Percentiles rank a stretch among this genome's conserved stretches.
Conservation (phyloP, 2,329 filamentous ascomycete species). For the Coniochaeta pulveracea region DNA sequence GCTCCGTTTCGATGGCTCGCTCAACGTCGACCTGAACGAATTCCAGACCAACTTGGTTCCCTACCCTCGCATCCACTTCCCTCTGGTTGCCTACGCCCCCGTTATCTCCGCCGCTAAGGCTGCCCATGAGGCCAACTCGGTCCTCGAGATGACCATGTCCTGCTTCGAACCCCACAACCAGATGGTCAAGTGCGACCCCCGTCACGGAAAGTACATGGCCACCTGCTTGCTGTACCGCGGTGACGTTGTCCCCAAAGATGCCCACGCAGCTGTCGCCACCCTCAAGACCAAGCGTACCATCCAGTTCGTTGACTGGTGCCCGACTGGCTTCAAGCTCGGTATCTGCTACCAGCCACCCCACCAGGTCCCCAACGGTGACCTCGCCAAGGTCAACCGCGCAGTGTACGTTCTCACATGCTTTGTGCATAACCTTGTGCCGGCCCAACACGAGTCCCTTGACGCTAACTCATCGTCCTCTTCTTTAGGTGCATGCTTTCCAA, state of each 20-base stretch:
- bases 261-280: slow-evolving; percentile 81
- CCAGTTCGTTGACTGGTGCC: slow-evolving; percentile 99
- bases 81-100: slow-evolving; percentile 89
- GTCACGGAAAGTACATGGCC: slow-evolving; percentile 99
- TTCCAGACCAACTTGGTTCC: slow-evolving; percentile 99
- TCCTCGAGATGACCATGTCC: slow-evolving; percentile 95
- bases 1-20: slow-evolving; percentile 94
- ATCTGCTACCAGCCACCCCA: slow-evolving; percentile 99
- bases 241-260: slow-evolving; percentile 94
- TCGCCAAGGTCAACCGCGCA: slow-evolving; percentile 95
- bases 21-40: slow-evolving; percentile 99
- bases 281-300: slow-evolving; percentile 99
- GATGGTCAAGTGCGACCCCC: slow-evolving; percentile 99
- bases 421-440: too few relatives aligned
- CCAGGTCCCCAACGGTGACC: slow-evolving; percentile 91
- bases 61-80: slow-evolving; percentile 98
- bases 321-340: slow-evolving; percentile 99
- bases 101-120: slow-evolving; percentile 93
- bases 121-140: slow-evolving; percentile 94
- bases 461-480: slow-evolving; percentile 10
- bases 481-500: slow-evolving; percentile 92
- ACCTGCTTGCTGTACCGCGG: slow-evolving; percentile 97
- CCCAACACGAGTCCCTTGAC: too few relatives aligned
- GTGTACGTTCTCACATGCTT: slow-evolving; percentile 55
- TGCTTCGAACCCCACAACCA: slow-evolving; percentile 99